These are phyloP conservation scores for Ilyonectria robusta DNA, from an alignment of 2,329 filamentous ascomycete genomes.

Conservation along the genomic window DNA sequence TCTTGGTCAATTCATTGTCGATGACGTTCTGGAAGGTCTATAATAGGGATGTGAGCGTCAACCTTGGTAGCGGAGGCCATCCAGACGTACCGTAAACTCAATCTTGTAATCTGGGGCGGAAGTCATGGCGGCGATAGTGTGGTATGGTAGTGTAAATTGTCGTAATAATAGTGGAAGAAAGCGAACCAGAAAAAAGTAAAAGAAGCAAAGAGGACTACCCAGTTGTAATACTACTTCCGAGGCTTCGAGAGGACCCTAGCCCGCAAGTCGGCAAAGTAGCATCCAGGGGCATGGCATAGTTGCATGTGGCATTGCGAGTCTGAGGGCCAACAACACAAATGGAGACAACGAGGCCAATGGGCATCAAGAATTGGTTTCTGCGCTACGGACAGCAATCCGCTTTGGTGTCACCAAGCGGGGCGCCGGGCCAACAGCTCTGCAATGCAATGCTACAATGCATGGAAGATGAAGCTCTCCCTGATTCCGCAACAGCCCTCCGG, in stretches of 20 bases:
- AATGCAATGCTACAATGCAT: slow-evolving; percentile 1
- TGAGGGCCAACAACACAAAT: neutral
- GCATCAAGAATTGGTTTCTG: neutral
- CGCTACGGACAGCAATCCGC: neutral
- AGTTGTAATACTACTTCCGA: neutral
- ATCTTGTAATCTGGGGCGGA: slow-evolving; percentile 14
- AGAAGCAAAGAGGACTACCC: neutral
- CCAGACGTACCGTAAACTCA: slow-evolving; percentile 5
- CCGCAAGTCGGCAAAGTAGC: neutral
- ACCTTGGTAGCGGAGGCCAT: neutral
- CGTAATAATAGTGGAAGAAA: neutral
- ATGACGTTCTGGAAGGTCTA: slow-evolving; percentile 51
- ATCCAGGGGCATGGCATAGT: neutral
- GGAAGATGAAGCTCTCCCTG: neutral
- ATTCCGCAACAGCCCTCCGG: no score
- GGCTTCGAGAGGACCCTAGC: neutral
- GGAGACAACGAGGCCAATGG: neutral
- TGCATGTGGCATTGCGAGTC: neutral
- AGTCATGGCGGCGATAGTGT: neutral
- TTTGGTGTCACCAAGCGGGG: neutral
- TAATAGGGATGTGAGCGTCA: neutral
- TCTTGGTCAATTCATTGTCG: slow-evolving; percentile 41
- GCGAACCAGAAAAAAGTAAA: neutral
- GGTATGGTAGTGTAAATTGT: neutral
- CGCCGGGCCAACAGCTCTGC: neutral